Evolutionary conservation across 768 basidiomycete species (phyloP).

Genomic region (Scleroderma bovista): DNA sequence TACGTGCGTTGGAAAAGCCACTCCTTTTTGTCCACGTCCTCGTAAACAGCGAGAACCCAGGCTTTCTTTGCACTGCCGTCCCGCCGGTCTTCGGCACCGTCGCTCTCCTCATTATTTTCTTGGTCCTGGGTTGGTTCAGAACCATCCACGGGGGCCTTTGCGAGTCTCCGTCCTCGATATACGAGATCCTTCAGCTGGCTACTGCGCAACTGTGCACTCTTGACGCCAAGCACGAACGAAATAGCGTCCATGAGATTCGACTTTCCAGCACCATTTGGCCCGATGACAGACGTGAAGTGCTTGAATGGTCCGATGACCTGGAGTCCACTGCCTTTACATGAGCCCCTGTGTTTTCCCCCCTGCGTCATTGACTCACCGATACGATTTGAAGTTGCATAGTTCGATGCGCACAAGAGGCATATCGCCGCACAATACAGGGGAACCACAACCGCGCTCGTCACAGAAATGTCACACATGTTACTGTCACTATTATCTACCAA

Average conservation of each 20-base stretch:
- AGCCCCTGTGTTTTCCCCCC: not conserved
- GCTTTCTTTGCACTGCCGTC: conserved; percentile 89
- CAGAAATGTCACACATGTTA: not conserved
- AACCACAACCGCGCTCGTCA: not conserved
- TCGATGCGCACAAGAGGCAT: conserved; percentile 88
- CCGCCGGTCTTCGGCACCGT: conserved; percentile 47
- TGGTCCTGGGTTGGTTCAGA: conserved; percentile 38
- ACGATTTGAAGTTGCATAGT: conserved; percentile 96
- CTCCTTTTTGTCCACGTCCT: conserved; percentile 71
- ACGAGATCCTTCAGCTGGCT: conserved; percentile 94
- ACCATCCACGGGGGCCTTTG: conserved; percentile 40
- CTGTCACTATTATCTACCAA: too few relatives aligned
- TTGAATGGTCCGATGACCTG: conserved; percentile 88
- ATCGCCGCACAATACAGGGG: not conserved
- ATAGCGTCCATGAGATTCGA: conserved; percentile 99
- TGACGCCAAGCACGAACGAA: conserved; percentile 96
- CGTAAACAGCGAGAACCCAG: conserved; percentile 91
- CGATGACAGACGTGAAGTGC: conserved; percentile 94
- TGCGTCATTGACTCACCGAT: conserved; percentile 44
- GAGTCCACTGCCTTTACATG: conserved; percentile 48
- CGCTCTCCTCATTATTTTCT: conserved; percentile 48
- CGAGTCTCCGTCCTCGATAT: conserved; percentile 81
- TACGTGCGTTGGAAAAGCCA: conserved; percentile 92
- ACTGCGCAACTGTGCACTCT: conserved; percentile 87
- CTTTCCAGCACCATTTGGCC: conserved; percentile 98